A percentile compares a stretch with the other conserved stretches of the same genome.
Conservation (phyloP, 1,284 basidiomycete species). For the Cutaneotrichosporon cavernicola region DNA sequence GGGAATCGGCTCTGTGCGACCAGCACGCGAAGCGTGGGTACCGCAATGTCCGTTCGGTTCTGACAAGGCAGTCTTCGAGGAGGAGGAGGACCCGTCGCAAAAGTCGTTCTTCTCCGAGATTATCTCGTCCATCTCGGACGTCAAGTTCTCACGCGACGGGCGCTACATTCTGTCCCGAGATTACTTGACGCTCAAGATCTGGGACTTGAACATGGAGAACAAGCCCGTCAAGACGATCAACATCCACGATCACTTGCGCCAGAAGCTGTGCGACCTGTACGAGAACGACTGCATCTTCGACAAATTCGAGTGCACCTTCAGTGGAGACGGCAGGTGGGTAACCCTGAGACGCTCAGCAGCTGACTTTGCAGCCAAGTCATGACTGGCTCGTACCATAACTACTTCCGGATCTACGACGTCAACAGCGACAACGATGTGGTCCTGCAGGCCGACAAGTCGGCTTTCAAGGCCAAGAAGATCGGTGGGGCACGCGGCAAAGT, state of each 20-base stretch:
- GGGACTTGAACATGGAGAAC: constrained; percentile 99
- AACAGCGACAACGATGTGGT: constrained; percentile 88
- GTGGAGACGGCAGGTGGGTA: constrained; percentile 82
- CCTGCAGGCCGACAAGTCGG: constrained; percentile 97
- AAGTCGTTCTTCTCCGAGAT: constrained; percentile 99
- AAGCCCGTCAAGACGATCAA: constrained; percentile 96
- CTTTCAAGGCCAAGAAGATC: constrained; percentile 99
- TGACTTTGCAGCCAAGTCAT: constrained; percentile 70
- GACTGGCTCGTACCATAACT: constrained; percentile 99
- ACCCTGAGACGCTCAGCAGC: constrained; percentile 50
- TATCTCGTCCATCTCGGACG: constrained; percentile 98
- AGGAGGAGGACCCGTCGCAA: constrained; percentile 95
- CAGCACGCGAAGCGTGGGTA: constrained; percentile 88
- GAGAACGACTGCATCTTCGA: constrained; percentile 99
- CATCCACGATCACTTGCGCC: constrained; percentile 96
- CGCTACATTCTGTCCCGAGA: constrained; percentile 96
- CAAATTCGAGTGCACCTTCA: constrained; percentile 98
- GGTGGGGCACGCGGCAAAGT: constrained; percentile 77
- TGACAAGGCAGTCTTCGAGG: constrained; percentile 83
- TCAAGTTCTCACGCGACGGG: constrained; percentile 97
- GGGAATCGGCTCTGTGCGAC: constrained; percentile 95
- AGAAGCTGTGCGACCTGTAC: constrained; percentile 97
- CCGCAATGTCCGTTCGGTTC: constrained; percentile 18
- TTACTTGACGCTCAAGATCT: constrained; percentile 97
- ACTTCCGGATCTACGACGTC: constrained; percentile 98